Base-by-base conservation (phyloP, 2,329 filamentous ascomycete species). In the Cladosporium velox region DNA sequence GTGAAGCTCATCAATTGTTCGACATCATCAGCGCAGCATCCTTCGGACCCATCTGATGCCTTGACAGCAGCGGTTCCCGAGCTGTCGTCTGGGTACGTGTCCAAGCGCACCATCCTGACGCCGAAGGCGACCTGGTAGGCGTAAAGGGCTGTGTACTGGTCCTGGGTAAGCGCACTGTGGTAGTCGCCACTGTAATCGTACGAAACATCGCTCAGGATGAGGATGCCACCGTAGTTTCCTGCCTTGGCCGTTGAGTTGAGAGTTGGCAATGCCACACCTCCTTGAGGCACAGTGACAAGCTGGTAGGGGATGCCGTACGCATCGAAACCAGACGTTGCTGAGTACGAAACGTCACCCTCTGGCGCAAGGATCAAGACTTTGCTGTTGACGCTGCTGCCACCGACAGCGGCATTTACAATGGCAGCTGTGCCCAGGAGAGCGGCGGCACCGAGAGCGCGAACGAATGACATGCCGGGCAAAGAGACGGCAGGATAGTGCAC, bases 221-320 rank as follows among this genome's bases (percentile, higher is more conserved):
- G 80, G 71, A 89, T 87, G 59, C 84, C 86, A 26, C 85, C 86
- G 70, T 84, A 88, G 73, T 86, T 87, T 67, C 86, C 86, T 61
- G 79, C 74, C 3, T 77, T 79, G 0, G 77, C 70, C 2, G 80
- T 80, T 14, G 79, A 78, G 71, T 84, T 87, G 35, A 89, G 79
- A 0, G 75, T 68, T 0, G 87, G 87, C 32, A 89, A 81, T 21
- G 77, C 70, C 5, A 80, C 76, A 15, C 86, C 86, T 7, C 73
- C 71, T 70, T 85, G 79, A 8, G 86, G 85, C n/a, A 89, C 85
- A 24, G 83, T 69, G 12, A 87, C 71, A 6, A 82, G 79, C 69
- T 87, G 78, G 70, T 82, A 88, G 1, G 86, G 85, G 68, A 89
- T 88, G 35, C 85, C 86, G 70, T 89, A 88, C 66, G 80, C 86